Conservation (phyloP, 176 grass and related monocot genomes). For the Zea mays region Zm-B73-REFERENCE-NAM-5.0 NC_050102.1:122392501-122393000, state of each 20-base stretch:
- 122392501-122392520: not conserved
- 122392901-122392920: slow-evolving; percentile 22
- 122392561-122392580: too few relatives aligned
- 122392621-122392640: slow-evolving; percentile 19
- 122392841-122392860: not conserved
- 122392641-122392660: not conserved
- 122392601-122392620: not conserved
- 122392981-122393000: not conserved
- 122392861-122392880: not conserved
- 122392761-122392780: not conserved
- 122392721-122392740: not conserved
- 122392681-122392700: not conserved
- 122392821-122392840: not conserved
- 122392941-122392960: not conserved
- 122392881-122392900: slow-evolving; percentile 24
- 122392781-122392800: not conserved
- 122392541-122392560: too few relatives aligned
- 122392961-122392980: not conserved
- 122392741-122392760: not conserved
- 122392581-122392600: not conserved
- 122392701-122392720: too few relatives aligned
- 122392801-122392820: not conserved
- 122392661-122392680: not conserved
- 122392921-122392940: not conserved
- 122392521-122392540: not conserved